phyloP scores from a whole-genome alignment of 345 rosid species.

The Moricandia arvensis region DNA sequence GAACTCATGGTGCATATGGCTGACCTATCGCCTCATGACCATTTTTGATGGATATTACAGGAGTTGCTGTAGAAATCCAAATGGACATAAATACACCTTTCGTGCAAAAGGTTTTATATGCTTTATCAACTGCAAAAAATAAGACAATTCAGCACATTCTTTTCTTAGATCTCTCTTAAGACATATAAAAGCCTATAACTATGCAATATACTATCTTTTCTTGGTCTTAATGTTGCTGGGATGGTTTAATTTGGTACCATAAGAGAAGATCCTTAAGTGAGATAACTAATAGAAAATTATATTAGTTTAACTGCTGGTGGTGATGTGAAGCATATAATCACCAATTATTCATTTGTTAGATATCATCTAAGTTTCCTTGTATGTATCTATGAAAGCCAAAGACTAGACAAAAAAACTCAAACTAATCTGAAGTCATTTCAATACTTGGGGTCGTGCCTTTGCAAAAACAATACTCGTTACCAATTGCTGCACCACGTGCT shows the following conservation, averaged over 20 bases:
- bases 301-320: slow-evolving; percentile 73
- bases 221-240: too few relatives aligned
- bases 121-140: slow-evolving; percentile 2
- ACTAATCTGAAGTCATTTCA: not conserved
- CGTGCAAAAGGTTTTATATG: slow-evolving; percentile 64
- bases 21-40: not conserved
- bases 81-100: slow-evolving; percentile 77
- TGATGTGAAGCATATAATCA: slow-evolving; percentile 75
- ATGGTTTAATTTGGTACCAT: not conserved
- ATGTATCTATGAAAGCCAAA: not conserved
- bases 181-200: not conserved
- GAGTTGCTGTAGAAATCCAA: slow-evolving; percentile 75
- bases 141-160: not conserved
- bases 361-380: slow-evolving; percentile 71
- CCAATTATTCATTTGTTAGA: slow-evolving; percentile 58
- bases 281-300: slow-evolving; percentile 7
- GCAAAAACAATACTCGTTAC: not conserved
- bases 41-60: slow-evolving; percentile 74
- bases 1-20: not conserved
- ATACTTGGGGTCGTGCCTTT: not conserved
- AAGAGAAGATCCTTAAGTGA: not conserved
- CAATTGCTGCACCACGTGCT: not conserved
- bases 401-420: not conserved
- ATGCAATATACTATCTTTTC: not conserved
- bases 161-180: not conserved